phyloP scores from a whole-genome alignment of 2,329 filamentous ascomycete genomes.

The Neurospora sp. region DNA sequence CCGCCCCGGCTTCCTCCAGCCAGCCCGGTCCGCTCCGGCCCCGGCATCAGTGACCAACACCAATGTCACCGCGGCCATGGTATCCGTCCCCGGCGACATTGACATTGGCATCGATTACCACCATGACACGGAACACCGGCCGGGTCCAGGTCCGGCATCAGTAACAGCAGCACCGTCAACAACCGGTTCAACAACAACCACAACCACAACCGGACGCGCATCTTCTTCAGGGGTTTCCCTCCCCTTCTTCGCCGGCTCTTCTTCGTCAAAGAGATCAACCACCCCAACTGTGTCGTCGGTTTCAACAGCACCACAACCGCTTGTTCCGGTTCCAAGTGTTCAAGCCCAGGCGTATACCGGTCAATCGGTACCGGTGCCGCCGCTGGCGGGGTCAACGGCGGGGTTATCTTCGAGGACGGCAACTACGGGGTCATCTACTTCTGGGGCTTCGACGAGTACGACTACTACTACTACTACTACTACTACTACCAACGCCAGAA shows the following conservation, averaged over 20 bases:
- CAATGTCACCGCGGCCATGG: neutral
- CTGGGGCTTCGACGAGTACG: neutral
- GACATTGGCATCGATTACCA: neutral
- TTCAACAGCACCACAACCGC: neutral
- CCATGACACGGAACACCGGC: neutral
- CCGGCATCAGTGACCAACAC: neutral
- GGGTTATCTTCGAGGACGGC: neutral
- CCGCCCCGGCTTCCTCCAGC: neutral
- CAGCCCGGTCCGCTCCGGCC: neutral
- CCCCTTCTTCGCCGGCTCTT: neutral
- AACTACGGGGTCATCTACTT: neutral
- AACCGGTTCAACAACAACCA: neutral
- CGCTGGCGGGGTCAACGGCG: neutral
- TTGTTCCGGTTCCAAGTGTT: neutral
- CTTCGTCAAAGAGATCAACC: neutral
- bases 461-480: neutral
- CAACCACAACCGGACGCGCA: neutral
- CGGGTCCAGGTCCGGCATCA: neutral
- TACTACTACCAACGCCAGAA: no score
- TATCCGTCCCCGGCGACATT: neutral
- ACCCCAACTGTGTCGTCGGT: neutral
- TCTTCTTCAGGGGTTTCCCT: neutral
- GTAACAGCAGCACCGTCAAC: neutral
- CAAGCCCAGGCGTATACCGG: neutral
- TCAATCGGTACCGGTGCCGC: neutral